A percentile compares a stretch with the other conserved stretches of the same genome.
phyloP scores from a whole-genome alignment of 176 grass and related monocot species.

The Ananas comosus region DNA sequence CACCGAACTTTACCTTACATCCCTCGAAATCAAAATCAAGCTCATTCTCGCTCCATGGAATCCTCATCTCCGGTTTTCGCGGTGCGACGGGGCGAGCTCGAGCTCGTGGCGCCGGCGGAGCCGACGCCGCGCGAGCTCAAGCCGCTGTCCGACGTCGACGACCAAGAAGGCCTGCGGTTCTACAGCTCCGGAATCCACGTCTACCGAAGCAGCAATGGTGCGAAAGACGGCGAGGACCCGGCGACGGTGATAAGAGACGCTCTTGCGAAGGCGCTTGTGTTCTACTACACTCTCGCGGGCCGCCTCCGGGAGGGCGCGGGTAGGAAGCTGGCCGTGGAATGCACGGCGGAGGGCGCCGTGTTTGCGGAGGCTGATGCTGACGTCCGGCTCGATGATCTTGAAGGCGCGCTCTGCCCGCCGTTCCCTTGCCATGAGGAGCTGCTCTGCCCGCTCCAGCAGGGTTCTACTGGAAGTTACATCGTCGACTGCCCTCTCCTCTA shows the following conservation, averaged over 20 bases:
- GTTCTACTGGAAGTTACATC: background rate
- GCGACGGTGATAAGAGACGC: constrained; percentile 8
- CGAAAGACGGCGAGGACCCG: background rate
- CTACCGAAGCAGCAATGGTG: background rate
- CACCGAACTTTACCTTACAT: too few species aligned
- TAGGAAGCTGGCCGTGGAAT: constrained; percentile 8
- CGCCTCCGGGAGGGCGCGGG: background rate
- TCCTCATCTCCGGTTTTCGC: background rate
- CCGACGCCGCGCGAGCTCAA: constrained; percentile 14
- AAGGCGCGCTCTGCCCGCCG: background rate
- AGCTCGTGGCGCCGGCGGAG: background rate
- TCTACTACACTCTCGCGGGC: constrained; percentile 13
- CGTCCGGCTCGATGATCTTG: constrained; percentile 4
- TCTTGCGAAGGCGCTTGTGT: constrained; percentile 2
- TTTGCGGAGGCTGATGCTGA: constrained; percentile 13
- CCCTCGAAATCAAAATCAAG: too few species aligned
- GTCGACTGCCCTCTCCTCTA: background rate
- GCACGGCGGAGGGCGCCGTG: constrained; percentile 18
- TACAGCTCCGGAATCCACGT: background rate
- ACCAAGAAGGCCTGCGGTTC: constrained; percentile 8
- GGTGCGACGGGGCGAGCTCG: background rate
- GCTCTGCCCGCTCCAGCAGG: background rate
- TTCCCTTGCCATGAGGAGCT: background rate
- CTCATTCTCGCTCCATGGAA: background rate
- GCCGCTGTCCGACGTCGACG: constrained; percentile 14